Conservation (phyloP, 495 filamentous ascomycete genomes). For the Venustampulla echinocandica region DNA sequence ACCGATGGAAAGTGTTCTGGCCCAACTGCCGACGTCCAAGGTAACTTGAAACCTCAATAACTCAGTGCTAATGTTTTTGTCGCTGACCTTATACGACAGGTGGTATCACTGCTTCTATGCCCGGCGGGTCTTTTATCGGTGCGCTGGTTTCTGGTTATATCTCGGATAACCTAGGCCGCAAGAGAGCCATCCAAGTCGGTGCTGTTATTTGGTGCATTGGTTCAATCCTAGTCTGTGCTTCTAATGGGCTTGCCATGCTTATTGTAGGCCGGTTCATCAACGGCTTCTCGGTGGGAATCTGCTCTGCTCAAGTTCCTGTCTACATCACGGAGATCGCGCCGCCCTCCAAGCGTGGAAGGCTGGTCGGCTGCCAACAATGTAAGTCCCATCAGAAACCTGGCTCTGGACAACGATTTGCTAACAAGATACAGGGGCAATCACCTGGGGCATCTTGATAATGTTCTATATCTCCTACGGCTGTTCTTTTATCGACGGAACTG, state of each 20-base stretch:
- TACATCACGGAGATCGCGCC: conserved; percentile 69
- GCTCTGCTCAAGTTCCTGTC: conserved; percentile 70
- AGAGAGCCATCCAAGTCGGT: conserved; percentile 55
- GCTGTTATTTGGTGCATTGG: conserved; percentile 56
- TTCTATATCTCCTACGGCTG: conserved; percentile 72
- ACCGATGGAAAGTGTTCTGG: conserved; percentile 26
- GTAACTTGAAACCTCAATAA: conserved; percentile 24
- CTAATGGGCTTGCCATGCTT: conserved; percentile 67
- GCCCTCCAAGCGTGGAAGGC: conserved; percentile 58
- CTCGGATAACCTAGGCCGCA: conserved; percentile 60
- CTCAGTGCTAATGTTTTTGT: not conserved
- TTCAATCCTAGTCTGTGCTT: conserved; percentile 58
- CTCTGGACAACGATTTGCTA: not conserved
- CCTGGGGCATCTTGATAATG: conserved; percentile 78
- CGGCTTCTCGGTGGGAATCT: conserved; percentile 67
- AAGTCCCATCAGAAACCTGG: not conserved
- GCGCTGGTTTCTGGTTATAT: conserved; percentile 58
- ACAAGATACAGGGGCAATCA: conserved; percentile 50
- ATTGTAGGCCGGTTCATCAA: conserved; percentile 70
- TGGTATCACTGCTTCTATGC: conserved; percentile 63
- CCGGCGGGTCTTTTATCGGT: conserved; percentile 66
- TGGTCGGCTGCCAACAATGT: conserved; percentile 63
- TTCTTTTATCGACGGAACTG: conserved; percentile 51
- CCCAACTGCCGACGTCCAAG: conserved; percentile 27
- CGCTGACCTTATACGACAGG: conserved; percentile 33